Evolutionary conservation across 1,284 basidiomycete genomes (phyloP), one percentile per base, ranked within the genome.

Genomic region (Leccinum subspadiceum): DNA sequence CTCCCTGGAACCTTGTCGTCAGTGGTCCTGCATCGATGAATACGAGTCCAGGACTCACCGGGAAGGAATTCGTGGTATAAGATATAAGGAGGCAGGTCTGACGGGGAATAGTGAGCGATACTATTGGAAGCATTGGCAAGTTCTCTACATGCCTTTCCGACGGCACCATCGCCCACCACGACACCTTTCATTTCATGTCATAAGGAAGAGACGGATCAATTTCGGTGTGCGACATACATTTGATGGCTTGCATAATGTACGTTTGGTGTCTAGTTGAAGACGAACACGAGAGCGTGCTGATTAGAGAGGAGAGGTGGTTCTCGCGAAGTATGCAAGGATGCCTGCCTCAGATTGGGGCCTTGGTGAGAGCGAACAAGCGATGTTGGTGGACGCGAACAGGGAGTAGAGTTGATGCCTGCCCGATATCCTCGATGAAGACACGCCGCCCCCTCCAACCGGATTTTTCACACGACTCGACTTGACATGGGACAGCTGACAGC

Each of bases 81-180:
- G 94, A 96, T 77, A 97, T 97, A 73, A 97, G 85, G 65, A 97
- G 87, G 78, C 95, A 97, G 60, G 96, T 97, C 94, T 97, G 71
- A 17, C 37, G 56, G 49, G 35, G 52, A 60, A 57, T 54, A 60
- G 62, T 71, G 49, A 71, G 64, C 2, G 13, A 37, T 51, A 24
- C 53, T 56, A 31, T 41, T 59, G 41, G 31, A 44, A 24, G 49
- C 20, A 56, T 57, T 59, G 52, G 37, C n/a, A 52, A 5, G 37
- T 59, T 55, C 44, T 51, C 46, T 58, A 77, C 85, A 70, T 66
- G 90, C 96, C 92, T 98, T 99, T 79, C 96, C 96, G 72, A 99
- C 96, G 60, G 96, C 96, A 89, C 96, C 96, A 82, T 99, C 96
- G 72, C 96, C 96, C 63, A 99, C 96, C 72, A 98, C 96, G 78